A percentile compares a stretch with the other conserved stretches of the same genome.
Evolutionary conservation across 2,329 filamentous ascomycete species (phyloP).

Genomic region (Phialophora expanda): DNA sequence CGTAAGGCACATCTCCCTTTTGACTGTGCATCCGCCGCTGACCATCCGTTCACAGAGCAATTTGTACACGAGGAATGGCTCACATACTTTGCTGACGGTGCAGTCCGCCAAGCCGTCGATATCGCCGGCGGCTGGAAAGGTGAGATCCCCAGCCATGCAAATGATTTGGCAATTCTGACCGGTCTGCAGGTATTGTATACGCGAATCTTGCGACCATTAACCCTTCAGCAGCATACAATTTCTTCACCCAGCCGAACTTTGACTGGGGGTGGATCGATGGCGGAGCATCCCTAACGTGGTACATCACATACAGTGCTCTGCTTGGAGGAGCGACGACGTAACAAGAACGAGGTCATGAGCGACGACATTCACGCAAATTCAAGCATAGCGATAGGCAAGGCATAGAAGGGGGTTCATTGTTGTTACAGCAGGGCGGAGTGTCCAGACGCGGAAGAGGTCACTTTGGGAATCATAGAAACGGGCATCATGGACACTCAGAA

Average conservation of each 20-base stretch:
- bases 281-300: conserved; percentile 84
- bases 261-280: conserved; percentile 71
- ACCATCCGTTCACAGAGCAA: conserved; percentile 43
- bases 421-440: conserved; percentile 24
- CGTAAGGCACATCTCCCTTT: conserved; percentile 16
- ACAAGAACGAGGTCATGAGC: conserved; percentile 18
- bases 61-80: conserved; percentile 88
- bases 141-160: conserved; percentile 3
- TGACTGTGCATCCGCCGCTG: too few species aligned
- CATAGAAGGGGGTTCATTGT: background rate
- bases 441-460: background rate
- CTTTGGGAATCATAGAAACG: background rate
- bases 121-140: conserved; percentile 80
- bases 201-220: conserved; percentile 81
- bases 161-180: conserved; percentile 4
- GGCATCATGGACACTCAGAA: background rate
- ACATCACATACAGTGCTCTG: conserved; percentile 78
- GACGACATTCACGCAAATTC: conserved; percentile 17
- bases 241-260: conserved; percentile 72
- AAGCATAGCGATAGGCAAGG: background rate
- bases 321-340: conserved; percentile 44
- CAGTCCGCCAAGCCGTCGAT: conserved; percentile 60
- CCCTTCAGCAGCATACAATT: conserved; percentile 70
- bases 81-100: conserved; percentile 72
- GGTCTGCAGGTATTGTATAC: conserved; percentile 66